These are phyloP conservation scores for Lichtheimia ornata DNA, from an alignment of 371 early-diverging fungal species.

Conservation along the genomic window DNA sequence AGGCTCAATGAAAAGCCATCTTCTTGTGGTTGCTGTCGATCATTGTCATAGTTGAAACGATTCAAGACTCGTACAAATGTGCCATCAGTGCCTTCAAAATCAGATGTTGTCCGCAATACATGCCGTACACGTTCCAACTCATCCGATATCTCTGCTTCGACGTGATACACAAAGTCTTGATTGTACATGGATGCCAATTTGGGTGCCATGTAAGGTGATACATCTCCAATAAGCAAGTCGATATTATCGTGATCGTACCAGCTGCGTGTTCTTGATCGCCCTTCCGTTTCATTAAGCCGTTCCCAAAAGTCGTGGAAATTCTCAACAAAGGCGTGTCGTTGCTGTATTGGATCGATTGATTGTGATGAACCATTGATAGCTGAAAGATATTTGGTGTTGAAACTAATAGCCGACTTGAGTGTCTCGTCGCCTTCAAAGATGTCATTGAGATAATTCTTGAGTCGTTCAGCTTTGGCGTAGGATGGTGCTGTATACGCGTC, in stretches of 20 bases:
- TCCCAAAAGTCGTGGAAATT: constrained; percentile 41
- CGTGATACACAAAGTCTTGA: constrained; percentile 40
- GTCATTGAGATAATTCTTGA: constrained; percentile 67
- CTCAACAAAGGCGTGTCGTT: constrained; percentile 24
- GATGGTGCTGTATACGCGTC: constrained; percentile 53
- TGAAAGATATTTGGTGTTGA: constrained; percentile 31
- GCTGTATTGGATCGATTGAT: constrained; percentile 7
- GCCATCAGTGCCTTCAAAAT: constrained; percentile 43
- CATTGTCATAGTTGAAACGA: constrained; percentile 6
- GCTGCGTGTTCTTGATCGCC: constrained; percentile 35
- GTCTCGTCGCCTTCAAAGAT: constrained; percentile 78
- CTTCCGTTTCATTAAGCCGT: constrained; percentile 27
- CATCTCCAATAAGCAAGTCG: constrained; percentile 44
- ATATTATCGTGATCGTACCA: constrained; percentile 51
- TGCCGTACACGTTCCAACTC: constrained; percentile 23
- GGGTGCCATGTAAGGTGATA: constrained; percentile 52
- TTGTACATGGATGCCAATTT: constrained; percentile 39
- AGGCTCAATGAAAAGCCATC: constrained; percentile 28
- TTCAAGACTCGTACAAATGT: constrained; percentile 47
- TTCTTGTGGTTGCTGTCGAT: constrained; percentile 4
- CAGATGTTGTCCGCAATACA: constrained; percentile 28
- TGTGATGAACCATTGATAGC: not conserved
- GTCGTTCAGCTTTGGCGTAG: constrained; percentile 64
- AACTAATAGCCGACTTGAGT: constrained; percentile 44
- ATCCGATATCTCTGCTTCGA: constrained; percentile 29